Evolutionary conservation across 441 rosid species (phyloP).

Genomic region (Aquilaria agallochum): DNA sequence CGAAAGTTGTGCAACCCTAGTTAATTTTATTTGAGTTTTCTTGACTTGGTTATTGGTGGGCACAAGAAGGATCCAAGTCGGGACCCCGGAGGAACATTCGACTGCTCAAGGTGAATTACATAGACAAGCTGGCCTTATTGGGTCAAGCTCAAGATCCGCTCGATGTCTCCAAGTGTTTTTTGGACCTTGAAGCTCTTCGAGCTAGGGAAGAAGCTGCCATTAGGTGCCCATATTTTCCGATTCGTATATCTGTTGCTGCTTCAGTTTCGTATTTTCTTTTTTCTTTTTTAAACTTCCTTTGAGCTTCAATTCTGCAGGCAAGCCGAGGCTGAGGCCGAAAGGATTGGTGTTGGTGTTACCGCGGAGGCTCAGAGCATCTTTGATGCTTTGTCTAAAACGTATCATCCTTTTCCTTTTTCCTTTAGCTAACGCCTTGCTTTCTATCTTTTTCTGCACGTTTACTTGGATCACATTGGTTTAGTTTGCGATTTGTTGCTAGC

Average conservation of each 20-base stretch:
- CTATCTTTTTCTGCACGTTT: no score
- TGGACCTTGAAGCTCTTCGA: constrained; percentile 57
- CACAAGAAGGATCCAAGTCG: constrained; percentile 74
- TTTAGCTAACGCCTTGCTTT: no score
- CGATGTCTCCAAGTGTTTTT: constrained; percentile 45
- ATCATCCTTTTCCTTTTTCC: constrained; percentile 2
- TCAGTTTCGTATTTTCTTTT: constrained; percentile 1
- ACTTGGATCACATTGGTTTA: no score
- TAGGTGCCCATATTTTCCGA: constrained; percentile 33
- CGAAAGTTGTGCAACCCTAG: not conserved
- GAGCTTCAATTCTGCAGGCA: constrained; percentile 46
- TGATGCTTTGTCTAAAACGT: constrained; percentile 93
- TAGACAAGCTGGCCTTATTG: constrained; percentile 53
- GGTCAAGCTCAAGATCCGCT: constrained; percentile 83
- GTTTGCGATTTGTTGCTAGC: no score
- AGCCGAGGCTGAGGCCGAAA: constrained; percentile 85
- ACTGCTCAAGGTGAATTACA: constrained; percentile 74
- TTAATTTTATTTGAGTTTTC: constrained; percentile 19
- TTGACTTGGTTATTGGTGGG: constrained; percentile 28
- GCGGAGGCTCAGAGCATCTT: constrained; percentile 78
- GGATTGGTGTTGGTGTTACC: constrained; percentile 90
- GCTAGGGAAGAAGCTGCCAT: constrained; percentile 74
- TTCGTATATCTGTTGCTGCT: no score
- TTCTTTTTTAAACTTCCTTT: not conserved
- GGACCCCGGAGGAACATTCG: constrained; percentile 68